Evolutionary conservation across 2,329 filamentous ascomycete species (phyloP), one percentile per base, ranked within the genome.

Genomic region (Cladosporium cucumerinum): DNA sequence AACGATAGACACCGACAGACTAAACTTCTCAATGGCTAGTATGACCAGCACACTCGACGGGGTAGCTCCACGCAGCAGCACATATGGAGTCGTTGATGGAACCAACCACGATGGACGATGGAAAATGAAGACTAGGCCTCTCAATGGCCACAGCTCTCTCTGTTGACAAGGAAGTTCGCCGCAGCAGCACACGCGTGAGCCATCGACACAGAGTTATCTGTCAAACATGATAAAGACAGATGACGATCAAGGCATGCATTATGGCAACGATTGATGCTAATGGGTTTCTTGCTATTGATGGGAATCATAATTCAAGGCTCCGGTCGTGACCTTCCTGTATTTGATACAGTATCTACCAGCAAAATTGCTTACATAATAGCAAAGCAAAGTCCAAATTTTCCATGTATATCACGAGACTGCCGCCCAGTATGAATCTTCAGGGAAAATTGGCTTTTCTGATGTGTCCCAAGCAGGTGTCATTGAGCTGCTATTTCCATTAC

Each of bases 341-440:
- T 30, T 21, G 7, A 30, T 30, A 43, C 25, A 39, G 36, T n/a
- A 39, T 43, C 18, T 8, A 28, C 7, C 3, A 32, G 18, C 51
- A 54, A 21, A 6, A 30, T n/a, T 5, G 30, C 28, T 30, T 54
- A 54, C 51, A 54, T 32, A n/a, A 30, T 8, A 23, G n/a, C 51
- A 54, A 12, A 54, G 32, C 26, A 30, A 28, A 32, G 11, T 12
- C 16, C 28, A 28, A 30, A n/a, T 2, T 18, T 43, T 6, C 36
- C 21, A 57, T 25, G 11, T 39, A 23, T n/a, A 5, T 46, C 16
- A 43, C 21, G 25, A 36, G 21, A 1, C 23, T 28, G 34, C 36
- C n/a, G 55, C 34, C 25, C 57, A 54, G 43, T 23, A 61, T 10
- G n/a, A 12, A 61, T 61, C 58, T 23, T 61, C 58, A 36, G 58